Evolutionary conservation across 1,284 basidiomycete species (phyloP), one percentile per base, ranked within the genome.

Genomic region (Somion occarium): DNA sequence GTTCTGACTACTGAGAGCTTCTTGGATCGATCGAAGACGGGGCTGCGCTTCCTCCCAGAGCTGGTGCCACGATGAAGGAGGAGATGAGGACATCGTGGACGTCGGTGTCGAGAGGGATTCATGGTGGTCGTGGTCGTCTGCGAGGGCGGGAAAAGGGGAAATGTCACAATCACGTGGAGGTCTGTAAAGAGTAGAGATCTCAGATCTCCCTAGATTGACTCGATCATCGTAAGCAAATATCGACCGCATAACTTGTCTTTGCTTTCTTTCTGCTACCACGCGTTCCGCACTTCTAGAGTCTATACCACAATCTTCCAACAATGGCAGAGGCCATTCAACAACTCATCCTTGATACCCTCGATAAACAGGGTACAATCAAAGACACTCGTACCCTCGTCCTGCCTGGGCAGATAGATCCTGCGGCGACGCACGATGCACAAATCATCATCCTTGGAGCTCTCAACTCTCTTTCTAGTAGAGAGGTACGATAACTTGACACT

Each of bases 401-500:
- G 51, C 84, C 87, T n/a, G 84, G 82, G 25, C 74, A 85, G 59
- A 72, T 74, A 24, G 65, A 70, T 24, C 73, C 72, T 30, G 83
- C 86, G 1, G 67, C 74, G 15, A 79, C 83, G 49, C 82, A 85
- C 65, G 86, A 91, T 64, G 79, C 79, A 46, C 93, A 96, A 73
- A 84, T 86, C 59, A 75, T 77, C 50, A 81, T 97, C 61, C 85
- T 94, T 50, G 91, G 91, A 58, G 92, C 90, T 5, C 74, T 98
- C 56, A 95, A 95, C 70, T 94, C 91, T 46, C 75, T 98, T 53
- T 73, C 80, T 15, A 91, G 88, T 68, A 88, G 90, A 67, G 90
- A 96, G 64, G 93, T 91, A 65, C 57, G 83, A 13, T 51, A 42
- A 37, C 51, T 30, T 52, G 44, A 59, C 61, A 50, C 27, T 25